Percentiles rank a stretch among this genome's conserved stretches.
Conservation (phyloP, 2,329 filamentous ascomycete species). For the Periconia sp. region DNA sequence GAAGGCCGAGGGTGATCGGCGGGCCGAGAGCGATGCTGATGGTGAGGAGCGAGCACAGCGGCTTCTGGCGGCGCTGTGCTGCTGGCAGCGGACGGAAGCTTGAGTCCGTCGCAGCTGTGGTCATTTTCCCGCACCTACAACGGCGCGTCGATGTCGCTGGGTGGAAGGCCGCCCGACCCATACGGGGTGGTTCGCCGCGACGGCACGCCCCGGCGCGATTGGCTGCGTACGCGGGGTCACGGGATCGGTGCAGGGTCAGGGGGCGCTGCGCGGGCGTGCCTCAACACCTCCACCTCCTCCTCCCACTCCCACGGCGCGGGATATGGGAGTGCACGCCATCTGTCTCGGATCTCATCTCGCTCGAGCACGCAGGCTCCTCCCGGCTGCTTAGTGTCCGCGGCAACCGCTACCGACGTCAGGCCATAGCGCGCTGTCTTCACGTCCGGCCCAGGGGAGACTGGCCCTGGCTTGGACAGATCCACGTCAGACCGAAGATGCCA, state of each 20-base stretch:
- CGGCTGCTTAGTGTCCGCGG: slow-evolving; percentile 8
- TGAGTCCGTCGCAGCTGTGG: slow-evolving; percentile 2
- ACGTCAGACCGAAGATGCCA: slow-evolving; percentile 27
- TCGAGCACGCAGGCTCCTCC: slow-evolving; percentile 5
- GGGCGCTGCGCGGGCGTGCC: too few relatives aligned
- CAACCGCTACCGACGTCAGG: slow-evolving; percentile 15
- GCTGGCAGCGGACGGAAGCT: background rate
- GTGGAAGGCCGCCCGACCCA: too few relatives aligned
- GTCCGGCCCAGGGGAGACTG: slow-evolving; percentile 14
- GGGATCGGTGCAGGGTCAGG: too few relatives aligned
- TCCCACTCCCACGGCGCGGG: too few relatives aligned
- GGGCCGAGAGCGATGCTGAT: slow-evolving; percentile 11
- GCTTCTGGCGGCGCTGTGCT: background rate
- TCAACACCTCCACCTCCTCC: too few relatives aligned
- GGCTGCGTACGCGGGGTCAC: slow-evolving; percentile 7
- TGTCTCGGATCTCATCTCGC: slow-evolving; percentile 22
- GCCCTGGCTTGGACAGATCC: slow-evolving; percentile 26
- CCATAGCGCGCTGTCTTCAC: slow-evolving; percentile 10
- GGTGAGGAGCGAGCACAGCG: slow-evolving; percentile 13
- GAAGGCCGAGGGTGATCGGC: slow-evolving; percentile 13
- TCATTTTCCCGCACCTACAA: slow-evolving; percentile 14
- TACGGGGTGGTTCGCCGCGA: too few relatives aligned
- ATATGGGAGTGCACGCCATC: slow-evolving; percentile 11
- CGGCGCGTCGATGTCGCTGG: slow-evolving; percentile 1
- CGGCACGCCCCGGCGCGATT: background rate